Base-by-base conservation (phyloP, 169 alveolate species). In the Neospora caninum region DNA sequence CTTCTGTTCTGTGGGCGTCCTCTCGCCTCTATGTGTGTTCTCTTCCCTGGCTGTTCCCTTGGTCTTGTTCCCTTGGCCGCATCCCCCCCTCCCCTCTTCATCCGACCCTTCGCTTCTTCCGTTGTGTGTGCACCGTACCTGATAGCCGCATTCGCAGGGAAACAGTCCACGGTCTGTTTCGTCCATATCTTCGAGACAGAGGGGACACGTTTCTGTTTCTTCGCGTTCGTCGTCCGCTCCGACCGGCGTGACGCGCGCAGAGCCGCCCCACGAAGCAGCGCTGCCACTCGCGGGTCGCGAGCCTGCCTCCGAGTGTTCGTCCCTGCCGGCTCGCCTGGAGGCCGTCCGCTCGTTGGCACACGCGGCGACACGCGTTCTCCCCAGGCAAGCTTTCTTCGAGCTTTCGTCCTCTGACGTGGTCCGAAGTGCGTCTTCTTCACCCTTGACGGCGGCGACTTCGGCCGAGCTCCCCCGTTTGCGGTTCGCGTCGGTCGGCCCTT, bases 61-160 rank as follows among this genome's bases (percentile, higher is more conserved):
- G 58, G 22, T 49, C 58, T 49, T 49, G 58, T 49, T 49, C 58
- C 58, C 58, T 49, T 4, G 58, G 22, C 58, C 58, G 22, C 58
- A 2, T 1, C 49, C 27, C 45, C 27, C 88, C 31, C 13, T 34
- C 45, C 9, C 45, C 31, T 80, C 27, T 73, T 20, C 73, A 58
- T 25, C 73, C 25, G 18, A 18, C 18, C 73, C 18, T 25, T 20
- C 73, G 25, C 25, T 20, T n/a, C n/a, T n/a, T n/a, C n/a, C n/a
- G n/a, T n/a, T n/a, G n/a, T 49, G 58, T 49, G 58, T 49, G 58
- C 58, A 49, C 41, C 67, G 27, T 38, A 83, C 96, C 95, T 98
- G 99, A 93, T 97, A 98, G 49, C 99, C 99, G 93, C 99, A 98
- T 49, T 96, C 97, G 93, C 99, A 98, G 39, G 99, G 99, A 86